Percentiles rank a stretch among this genome's conserved stretches.
Evolutionary conservation across 1,284 basidiomycete genomes (phyloP).

Genomic region (Ceratobasidium sp.): DNA sequence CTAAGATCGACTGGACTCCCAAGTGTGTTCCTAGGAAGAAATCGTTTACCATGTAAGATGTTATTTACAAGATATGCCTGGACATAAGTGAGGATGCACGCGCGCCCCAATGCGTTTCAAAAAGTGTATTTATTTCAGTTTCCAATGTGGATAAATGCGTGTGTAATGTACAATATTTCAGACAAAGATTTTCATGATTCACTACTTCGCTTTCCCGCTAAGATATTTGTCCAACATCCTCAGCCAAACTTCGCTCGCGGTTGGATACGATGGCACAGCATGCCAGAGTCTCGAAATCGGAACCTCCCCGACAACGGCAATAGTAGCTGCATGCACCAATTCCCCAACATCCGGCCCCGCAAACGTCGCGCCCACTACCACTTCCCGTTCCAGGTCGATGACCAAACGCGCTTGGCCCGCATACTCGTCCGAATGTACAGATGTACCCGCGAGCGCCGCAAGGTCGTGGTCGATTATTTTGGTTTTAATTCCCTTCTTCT

Average conservation of each 20-base stretch:
- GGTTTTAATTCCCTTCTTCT: conserved; percentile 11
- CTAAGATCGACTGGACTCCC: conserved; percentile 38
- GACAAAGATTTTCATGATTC: background rate
- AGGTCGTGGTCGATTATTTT: conserved; percentile 36
- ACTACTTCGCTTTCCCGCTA: conserved; percentile 19
- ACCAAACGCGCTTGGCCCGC: conserved; percentile 39
- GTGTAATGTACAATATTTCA: background rate
- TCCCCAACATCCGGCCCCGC: conserved; percentile 42
- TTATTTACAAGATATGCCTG: background rate
- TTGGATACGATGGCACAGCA: conserved; percentile 44
- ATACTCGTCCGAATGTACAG: conserved; percentile 39
- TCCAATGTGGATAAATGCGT: background rate
- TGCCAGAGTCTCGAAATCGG: conserved; percentile 42
- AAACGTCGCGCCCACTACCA: conserved; percentile 44
- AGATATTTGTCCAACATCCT: conserved; percentile 44
- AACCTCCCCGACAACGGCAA: conserved; percentile 40
- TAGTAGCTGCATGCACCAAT: conserved; percentile 45
- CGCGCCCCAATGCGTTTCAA: background rate
- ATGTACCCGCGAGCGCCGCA: conserved; percentile 38
- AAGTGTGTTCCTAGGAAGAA: conserved; percentile 17
- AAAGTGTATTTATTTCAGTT: conserved; percentile 10
- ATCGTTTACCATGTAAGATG: background rate
- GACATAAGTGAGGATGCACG: background rate
- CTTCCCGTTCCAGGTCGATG: conserved; percentile 30
- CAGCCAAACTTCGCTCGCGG: conserved; percentile 44